phyloP scores from a whole-genome alignment of 106 monocot genomes.

The Dioscorea dumetorum region DNA sequence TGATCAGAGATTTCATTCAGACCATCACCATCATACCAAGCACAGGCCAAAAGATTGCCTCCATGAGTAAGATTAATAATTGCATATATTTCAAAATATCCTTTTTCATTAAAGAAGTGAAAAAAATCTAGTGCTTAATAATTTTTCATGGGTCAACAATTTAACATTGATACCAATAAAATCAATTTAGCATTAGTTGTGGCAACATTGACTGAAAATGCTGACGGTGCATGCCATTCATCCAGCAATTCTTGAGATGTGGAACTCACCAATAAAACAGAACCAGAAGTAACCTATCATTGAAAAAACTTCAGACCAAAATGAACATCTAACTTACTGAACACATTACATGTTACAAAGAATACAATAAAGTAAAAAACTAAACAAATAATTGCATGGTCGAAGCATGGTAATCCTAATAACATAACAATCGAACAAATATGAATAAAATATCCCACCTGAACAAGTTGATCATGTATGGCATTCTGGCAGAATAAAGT shows the following conservation, averaged over 20 bases:
- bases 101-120: no score
- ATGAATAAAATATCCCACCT: constrained; percentile 28
- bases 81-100: no score
- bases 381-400: neutral
- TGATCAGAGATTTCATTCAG: no score
- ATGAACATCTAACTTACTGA: neutral
- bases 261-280: constrained; percentile 79
- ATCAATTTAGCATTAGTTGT: constrained; percentile 63
- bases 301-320: neutral
- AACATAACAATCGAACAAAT: neutral
- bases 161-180: no score
- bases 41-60: no score
- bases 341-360: neutral
- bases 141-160: no score
- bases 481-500: constrained; percentile 96
- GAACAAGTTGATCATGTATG: constrained; percentile 77
- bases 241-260: constrained; percentile 74
- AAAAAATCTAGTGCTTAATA: no score
- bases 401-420: neutral
- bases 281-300: constrained; percentile 72
- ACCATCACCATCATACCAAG: no score
- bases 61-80: no score
- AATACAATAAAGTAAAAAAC: neutral
- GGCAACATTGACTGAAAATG: constrained; percentile 95
- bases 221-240: constrained; percentile 81